phyloP scores from a whole-genome alignment of 2,329 filamentous ascomycete species.

The Trichoderma koningiopsis region DNA sequence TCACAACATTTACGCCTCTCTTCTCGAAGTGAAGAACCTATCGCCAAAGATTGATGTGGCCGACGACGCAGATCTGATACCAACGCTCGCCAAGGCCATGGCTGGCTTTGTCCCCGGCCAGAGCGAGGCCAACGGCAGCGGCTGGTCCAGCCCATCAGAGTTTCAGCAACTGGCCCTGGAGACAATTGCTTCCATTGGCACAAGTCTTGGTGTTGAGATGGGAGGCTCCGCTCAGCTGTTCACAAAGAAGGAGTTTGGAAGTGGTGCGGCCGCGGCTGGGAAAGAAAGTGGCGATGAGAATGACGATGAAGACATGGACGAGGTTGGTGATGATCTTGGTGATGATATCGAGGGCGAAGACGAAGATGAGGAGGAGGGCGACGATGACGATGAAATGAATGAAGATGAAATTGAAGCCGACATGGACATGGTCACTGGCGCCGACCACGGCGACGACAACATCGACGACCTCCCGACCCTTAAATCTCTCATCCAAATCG shows the following conservation, averaged over 20 bases:
- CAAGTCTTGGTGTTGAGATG: conserved; percentile 55
- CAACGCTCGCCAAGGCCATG: conserved; percentile 41
- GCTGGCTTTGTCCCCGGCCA: conserved; percentile 34
- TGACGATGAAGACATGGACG: conserved; percentile 43
- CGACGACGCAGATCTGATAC: conserved; percentile 41
- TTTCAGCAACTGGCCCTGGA: conserved; percentile 60
- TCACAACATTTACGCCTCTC: conserved; percentile 61
- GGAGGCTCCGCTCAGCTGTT: conserved; percentile 36
- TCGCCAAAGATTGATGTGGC: conserved; percentile 33
- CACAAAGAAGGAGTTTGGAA: conserved; percentile 43
- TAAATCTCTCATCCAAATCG: conserved; percentile 43
- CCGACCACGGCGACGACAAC: conserved; percentile 44
- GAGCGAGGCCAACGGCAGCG: conserved; percentile 37
- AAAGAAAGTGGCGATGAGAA: conserved; percentile 40
- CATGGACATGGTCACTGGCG: conserved; percentile 64
- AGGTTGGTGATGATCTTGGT: conserved; percentile 34
- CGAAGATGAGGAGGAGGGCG: conserved; percentile 42
- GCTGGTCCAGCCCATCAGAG: conserved; percentile 47
- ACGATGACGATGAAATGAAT: conserved; percentile 56
- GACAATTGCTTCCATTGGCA: conserved; percentile 66
- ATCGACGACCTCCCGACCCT: conserved; percentile 59
- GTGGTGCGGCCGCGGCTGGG: conserved; percentile 35
- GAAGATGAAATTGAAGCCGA: conserved; percentile 62
- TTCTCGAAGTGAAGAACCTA: conserved; percentile 31
- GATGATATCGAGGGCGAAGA: conserved; percentile 42